Conservation (phyloP, 805 yeast species). For the Debaryomyces hansenii region DNA sequence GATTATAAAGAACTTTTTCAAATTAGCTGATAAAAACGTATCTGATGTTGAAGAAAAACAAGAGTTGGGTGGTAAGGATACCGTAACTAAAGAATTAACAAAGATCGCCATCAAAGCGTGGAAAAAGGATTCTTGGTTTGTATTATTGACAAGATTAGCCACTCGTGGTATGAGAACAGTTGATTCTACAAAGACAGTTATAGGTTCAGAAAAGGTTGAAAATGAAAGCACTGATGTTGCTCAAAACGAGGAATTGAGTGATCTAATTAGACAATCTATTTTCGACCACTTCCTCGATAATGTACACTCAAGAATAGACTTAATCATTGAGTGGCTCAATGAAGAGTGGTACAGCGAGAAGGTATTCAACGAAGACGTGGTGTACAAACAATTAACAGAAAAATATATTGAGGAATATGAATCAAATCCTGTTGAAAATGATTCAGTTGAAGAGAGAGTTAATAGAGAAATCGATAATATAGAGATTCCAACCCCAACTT, state of each 20-base stretch:
- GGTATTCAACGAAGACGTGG: conserved; percentile 35
- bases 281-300: conserved; percentile 73
- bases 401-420: conserved; percentile 14
- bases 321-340: conserved; percentile 87
- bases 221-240: conserved; percentile 24
- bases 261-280: conserved; percentile 66
- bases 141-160: conserved; percentile 71
- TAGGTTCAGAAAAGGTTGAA: conserved; percentile 8
- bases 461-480: conserved; percentile 15
- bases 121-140: conserved; percentile 72
- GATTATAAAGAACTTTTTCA: conserved; percentile 60
- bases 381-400: conserved; percentile 15
- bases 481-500: conserved; percentile 45
- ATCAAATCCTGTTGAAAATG: conserved; percentile 15
- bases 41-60: conserved; percentile 10
- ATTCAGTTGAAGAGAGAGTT: conserved; percentile 17
- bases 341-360: conserved; percentile 87
- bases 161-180: conserved; percentile 67
- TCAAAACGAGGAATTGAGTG: conserved; percentile 46
- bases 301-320: conserved; percentile 68
- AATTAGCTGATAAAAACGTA: conserved; percentile 37
- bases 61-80: conserved; percentile 11
- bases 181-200: conserved; percentile 7
- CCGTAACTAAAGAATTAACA: conserved; percentile 51
- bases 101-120: conserved; percentile 52